phyloP scores from a whole-genome alignment of 1,139 yeast genomes.

The Magnusiomyces tetraspermus region DNA sequence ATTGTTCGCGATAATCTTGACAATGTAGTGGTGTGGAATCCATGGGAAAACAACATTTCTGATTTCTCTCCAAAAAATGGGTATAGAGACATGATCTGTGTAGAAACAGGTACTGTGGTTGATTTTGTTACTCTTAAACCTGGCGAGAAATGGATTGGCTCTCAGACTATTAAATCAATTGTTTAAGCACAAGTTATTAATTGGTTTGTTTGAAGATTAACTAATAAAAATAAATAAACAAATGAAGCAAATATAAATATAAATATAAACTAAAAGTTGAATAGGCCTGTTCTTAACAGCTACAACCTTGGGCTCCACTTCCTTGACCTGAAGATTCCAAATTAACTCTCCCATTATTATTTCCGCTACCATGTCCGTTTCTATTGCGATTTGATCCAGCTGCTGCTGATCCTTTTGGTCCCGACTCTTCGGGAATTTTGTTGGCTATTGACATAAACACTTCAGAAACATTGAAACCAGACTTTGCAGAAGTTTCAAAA shows the following conservation, averaged over 20 bases:
- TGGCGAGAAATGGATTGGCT: constrained; percentile 62
- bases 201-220: not conserved
- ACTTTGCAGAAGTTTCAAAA: constrained; percentile 92
- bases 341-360: constrained; percentile 11
- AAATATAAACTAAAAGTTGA: too few species aligned
- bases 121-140: constrained; percentile 53
- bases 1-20: constrained; percentile 56
- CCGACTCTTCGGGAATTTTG: constrained; percentile 51
- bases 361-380: constrained; percentile 5
- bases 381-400: constrained; percentile 2
- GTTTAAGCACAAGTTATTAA: not conserved
- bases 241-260: not conserved
- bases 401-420: constrained; percentile 1
- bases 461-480: constrained; percentile 83
- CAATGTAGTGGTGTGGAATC: constrained; percentile 96
- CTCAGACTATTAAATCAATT: constrained; percentile 41
- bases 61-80: constrained; percentile 86
- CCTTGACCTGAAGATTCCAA: constrained; percentile 6
- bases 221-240: not conserved
- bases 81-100: constrained; percentile 77
- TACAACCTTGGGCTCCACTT: constrained; percentile 5
- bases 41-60: constrained; percentile 82
- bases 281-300: too few species aligned
- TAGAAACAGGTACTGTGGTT: constrained; percentile 85
- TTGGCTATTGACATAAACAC: constrained; percentile 86